Percentiles rank a stretch among this genome's conserved stretches.
Conservation (phyloP, 495 filamentous ascomycete genomes). For the Ramalina peruviana region DNA sequence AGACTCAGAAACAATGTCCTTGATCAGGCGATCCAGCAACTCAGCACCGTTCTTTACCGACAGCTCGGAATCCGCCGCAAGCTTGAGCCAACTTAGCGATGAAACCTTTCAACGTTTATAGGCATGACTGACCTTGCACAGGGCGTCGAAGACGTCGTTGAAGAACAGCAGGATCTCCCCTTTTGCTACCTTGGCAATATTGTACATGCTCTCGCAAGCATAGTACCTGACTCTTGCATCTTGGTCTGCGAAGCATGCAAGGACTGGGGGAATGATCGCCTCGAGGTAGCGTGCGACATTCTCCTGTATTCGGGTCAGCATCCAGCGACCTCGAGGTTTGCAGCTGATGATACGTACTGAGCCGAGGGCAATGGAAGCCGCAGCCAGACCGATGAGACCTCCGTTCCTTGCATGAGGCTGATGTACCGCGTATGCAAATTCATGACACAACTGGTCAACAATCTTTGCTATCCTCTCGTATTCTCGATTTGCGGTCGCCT, state of each 20-base stretch:
- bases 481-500: conserved; percentile 61
- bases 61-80: conserved; percentile 88
- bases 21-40: conserved; percentile 86
- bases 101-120: background rate
- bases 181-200: conserved; percentile 98
- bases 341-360: conserved; percentile 43
- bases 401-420: conserved; percentile 96
- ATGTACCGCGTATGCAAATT: conserved; percentile 94
- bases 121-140: conserved; percentile 64
- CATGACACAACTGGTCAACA: conserved; percentile 90
- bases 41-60: conserved; percentile 99
- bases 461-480: conserved; percentile 68
- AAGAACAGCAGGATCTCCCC: conserved; percentile 93
- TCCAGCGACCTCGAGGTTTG: background rate
- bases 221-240: conserved; percentile 98
- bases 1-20: conserved; percentile 95
- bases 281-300: conserved; percentile 83
- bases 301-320: conserved; percentile 36
- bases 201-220: conserved; percentile 99
- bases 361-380: conserved; percentile 90
- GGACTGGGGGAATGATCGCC: conserved; percentile 87
- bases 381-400: conserved; percentile 89
- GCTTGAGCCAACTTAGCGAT: conserved; percentile 32
- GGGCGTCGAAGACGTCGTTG: conserved; percentile 93
- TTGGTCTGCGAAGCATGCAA: conserved; percentile 98